Evolutionary conservation across 2,329 filamentous ascomycete genomes (phyloP), one percentile per base, ranked within the genome.

Genomic region (Coniochaeta ligniaria): DNA sequence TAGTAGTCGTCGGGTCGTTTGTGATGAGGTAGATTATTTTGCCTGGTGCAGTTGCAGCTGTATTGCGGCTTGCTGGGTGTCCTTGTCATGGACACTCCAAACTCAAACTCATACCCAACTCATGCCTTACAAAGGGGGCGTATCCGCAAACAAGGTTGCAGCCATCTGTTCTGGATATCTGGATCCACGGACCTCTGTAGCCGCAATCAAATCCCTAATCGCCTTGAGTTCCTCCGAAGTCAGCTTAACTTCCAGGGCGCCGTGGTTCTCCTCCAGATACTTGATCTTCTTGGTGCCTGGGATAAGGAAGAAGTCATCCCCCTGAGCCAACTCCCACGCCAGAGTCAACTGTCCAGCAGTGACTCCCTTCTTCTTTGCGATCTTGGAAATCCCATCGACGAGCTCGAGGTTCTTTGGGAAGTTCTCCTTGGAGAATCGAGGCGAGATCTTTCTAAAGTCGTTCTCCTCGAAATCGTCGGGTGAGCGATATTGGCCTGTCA

Each of bases 291-390:
- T 80, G 0, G 79, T 82, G 8, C 79, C 80, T 2, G 77, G 80
- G 57, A 82, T 88, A 0, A 86, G 83, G 66, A 85, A 79, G 56
- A 88, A 75, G 63, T 86, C 81, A 1, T 80, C 75, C 0, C 83
- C 83, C 66, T 88, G 84, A 8, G 78, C 79, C 64, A 86, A 65
- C 60, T 89, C 64, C 85, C 84, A 88, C 1, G 80, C 81, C 31
- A 88, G 67, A 1, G 80, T 81, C 26, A 87, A 72, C 72, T 87
- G 83, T 0, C 75, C 73, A 1, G 76, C 63, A 0, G 81, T 82
- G 60, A 74, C 77, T 0, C 75, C 75, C 65, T 73, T 71, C 28
- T 60, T 52, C 33, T 64, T 62, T 86, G 83, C 83, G 12, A 87
- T 66, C 5, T 67, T 72, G 6, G 71, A 67, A 61, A 88, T 76